Evolutionary conservation across 441 rosid species (phyloP).

Genomic region (Melastoma candidum): DNA sequence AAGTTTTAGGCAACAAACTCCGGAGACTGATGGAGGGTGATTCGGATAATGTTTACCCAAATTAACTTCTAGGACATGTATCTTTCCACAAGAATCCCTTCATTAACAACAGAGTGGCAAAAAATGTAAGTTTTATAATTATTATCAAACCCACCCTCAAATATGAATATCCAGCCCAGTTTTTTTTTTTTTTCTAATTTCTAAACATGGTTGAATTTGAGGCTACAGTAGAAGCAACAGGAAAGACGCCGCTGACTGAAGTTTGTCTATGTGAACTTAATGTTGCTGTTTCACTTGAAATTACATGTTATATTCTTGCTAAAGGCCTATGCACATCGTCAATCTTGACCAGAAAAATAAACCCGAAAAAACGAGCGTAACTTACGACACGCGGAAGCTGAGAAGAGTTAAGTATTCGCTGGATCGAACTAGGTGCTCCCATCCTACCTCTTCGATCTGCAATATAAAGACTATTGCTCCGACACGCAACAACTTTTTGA

Average conservation of each 20-base stretch:
- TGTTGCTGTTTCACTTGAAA: too few species aligned
- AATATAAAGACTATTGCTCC: background rate
- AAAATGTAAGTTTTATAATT: slow-evolving; percentile 2
- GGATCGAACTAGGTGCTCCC: slow-evolving; percentile 44
- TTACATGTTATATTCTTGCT: too few species aligned
- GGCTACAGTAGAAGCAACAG: too few species aligned
- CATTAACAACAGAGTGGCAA: slow-evolving; percentile 1
- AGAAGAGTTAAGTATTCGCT: slow-evolving; percentile 44
- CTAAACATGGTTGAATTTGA: too few species aligned
- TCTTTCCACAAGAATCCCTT: slow-evolving; percentile 52
- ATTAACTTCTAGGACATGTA: slow-evolving; percentile 47
- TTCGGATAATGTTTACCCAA: slow-evolving; percentile 42
- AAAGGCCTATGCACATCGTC: too few species aligned
- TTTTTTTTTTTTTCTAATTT: too few species aligned
- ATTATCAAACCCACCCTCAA: background rate
- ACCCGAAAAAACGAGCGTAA: background rate
- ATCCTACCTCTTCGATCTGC: slow-evolving; percentile 74
- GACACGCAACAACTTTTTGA: too few species aligned
- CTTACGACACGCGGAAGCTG: slow-evolving; percentile 57
- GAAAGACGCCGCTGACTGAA: too few species aligned
- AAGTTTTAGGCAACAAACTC: slow-evolving; percentile 30
- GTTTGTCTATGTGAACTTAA: too few species aligned
- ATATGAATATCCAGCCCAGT: too few species aligned
- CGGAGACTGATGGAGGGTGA: slow-evolving; percentile 52
- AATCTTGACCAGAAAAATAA: too few species aligned